These are phyloP conservation scores for Penicillium roqueforti DNA, from an alignment of 495 filamentous ascomycete species.

Conservation along the genomic window DNA sequence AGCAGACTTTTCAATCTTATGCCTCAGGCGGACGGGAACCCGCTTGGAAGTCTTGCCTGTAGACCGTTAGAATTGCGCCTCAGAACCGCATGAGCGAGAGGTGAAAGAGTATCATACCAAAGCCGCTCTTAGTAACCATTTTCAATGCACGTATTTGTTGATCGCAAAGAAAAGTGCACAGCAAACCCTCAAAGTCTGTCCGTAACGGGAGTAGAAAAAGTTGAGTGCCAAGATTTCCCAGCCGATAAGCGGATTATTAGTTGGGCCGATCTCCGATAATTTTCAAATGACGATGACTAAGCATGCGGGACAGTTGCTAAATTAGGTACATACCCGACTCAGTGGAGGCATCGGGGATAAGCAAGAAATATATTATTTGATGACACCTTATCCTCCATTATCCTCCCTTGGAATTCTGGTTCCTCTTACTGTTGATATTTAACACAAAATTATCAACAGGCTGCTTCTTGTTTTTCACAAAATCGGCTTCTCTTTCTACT, in stretches of 20 bases:
- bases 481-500: neutral
- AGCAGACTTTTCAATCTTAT: constrained; percentile 94
- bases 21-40: constrained; percentile 76
- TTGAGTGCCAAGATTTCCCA: constrained; percentile 39
- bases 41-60: constrained; percentile 93
- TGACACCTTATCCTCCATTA: neutral
- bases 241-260: constrained; percentile 41
- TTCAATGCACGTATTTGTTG: constrained; percentile 19
- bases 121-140: constrained; percentile 42
- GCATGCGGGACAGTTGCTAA: constrained; percentile 13
- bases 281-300: constrained; percentile 3
- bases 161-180: constrained; percentile 15
- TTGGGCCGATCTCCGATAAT: constrained; percentile 39
- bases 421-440: neutral
- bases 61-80: constrained; percentile 13
- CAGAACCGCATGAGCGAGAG: neutral
- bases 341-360: neutral
- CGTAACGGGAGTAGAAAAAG: constrained; percentile 24
- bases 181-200: constrained; percentile 11
- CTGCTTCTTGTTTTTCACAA: neutral
- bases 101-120: constrained; percentile 36
- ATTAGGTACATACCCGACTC: constrained; percentile 6
- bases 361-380: constrained; percentile 1
- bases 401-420: neutral
- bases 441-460: neutral